Conservation (phyloP, 495 filamentous ascomycete genomes). For the Lindgomyces ingoldianus region DNA sequence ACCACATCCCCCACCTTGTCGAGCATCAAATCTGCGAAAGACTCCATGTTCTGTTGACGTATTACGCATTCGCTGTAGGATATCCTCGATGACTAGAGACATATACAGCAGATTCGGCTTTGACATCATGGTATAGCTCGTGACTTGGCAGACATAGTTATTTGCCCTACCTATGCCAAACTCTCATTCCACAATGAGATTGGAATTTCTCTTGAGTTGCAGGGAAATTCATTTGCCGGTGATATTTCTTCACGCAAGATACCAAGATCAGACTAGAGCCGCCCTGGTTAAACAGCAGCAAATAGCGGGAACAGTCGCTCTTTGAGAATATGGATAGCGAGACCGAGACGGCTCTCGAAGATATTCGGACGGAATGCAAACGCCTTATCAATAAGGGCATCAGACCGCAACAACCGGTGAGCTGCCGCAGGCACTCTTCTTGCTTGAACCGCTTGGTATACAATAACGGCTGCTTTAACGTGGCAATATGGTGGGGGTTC, state of each 20-base stretch:
- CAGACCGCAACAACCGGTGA: too few species aligned
- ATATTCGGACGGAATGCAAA: constrained; percentile 45
- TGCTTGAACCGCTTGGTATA: too few species aligned
- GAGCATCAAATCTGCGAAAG: constrained; percentile 2
- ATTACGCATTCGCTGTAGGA: neutral
- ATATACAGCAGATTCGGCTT: constrained; percentile 37
- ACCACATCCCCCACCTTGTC: constrained; percentile 43
- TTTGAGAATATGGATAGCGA: constrained; percentile 53
- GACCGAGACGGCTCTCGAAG: constrained; percentile 46
- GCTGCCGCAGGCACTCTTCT: too few species aligned
- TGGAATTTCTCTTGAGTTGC: constrained; percentile 46
- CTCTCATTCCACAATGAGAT: constrained; percentile 46
- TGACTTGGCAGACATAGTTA: constrained; percentile 47
- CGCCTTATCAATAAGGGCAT: constrained; percentile 38
- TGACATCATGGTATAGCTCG: constrained; percentile 50
- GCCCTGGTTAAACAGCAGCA: constrained; percentile 59
- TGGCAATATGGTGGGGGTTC: too few species aligned
- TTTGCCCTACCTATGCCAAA: constrained; percentile 41
- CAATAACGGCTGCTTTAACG: too few species aligned
- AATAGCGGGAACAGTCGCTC: constrained; percentile 62
- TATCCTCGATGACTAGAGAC: constrained; percentile 13
- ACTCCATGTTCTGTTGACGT: neutral
- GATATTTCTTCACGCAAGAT: constrained; percentile 53
- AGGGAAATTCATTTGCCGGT: constrained; percentile 55
- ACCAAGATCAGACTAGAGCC: constrained; percentile 63